Evolutionary conservation across 257 asterid genomes (phyloP).

Genomic region (Schizonepeta tenuifolia): DNA sequence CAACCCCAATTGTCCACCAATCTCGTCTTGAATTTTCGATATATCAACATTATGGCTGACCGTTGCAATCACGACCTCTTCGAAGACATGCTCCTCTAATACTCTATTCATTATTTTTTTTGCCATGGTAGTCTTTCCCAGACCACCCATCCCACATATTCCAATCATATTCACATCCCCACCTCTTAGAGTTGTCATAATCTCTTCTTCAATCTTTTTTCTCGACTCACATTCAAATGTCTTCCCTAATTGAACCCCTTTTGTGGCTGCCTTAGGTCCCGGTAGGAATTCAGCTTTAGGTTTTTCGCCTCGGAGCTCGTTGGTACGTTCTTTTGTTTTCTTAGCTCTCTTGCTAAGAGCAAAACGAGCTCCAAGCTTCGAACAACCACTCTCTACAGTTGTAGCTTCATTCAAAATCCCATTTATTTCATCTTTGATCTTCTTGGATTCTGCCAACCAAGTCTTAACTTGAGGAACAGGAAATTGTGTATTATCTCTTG

Average conservation of each 20-base stretch:
- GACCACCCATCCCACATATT: constrained; percentile 23
- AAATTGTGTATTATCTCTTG: too few relatives aligned
- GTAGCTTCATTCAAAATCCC: too few relatives aligned
- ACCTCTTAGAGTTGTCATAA: neutral
- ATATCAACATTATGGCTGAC: neutral
- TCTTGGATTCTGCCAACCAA: too few relatives aligned
- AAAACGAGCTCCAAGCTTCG: neutral
- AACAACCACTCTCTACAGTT: neutral
- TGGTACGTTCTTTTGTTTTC: neutral
- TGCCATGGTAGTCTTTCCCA: neutral
- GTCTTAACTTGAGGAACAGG: too few relatives aligned
- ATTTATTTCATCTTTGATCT: too few relatives aligned
- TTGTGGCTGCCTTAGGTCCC: neutral
- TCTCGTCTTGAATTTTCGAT: constrained; percentile 13
- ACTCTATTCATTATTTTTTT: neutral
- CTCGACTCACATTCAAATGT: neutral
- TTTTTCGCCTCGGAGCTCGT: neutral
- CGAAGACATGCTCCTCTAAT: constrained; percentile 3
- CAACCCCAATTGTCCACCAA: constrained; percentile 11
- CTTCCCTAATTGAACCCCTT: neutral
- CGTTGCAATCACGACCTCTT: constrained; percentile 19
- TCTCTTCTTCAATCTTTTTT: neutral
- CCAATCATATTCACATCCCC: neutral
- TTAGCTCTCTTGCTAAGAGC: neutral
- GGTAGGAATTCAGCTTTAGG: neutral